Base-by-base conservation (phyloP, 148 eudicot species). In the Bassia scoparia region DNA sequence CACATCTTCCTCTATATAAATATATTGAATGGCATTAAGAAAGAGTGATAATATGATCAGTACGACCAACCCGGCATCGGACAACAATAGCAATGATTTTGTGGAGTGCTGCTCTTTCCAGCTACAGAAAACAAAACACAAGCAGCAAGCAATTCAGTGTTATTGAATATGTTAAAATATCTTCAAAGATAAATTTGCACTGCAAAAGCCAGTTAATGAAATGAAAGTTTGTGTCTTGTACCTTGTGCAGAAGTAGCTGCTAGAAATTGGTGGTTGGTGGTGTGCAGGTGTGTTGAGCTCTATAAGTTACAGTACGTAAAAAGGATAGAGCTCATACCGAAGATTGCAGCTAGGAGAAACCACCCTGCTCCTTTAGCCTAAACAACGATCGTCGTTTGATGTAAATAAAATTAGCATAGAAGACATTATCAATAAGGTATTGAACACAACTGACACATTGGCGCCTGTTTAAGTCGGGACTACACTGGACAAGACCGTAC, bases 401-500 rank as follows among this genome's bases (percentile, higher is more conserved):
- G n/a, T 76, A 26, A 62, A 4, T 50, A 76, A 63, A 69, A 24
- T 2, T 7, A 26, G 44, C n/a, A n/a, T n/a, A n/a, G 23, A 69
- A 61, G 6, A 27, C 21, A 31, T 7, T 26, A 26, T 14, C 26
- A 9, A 9, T n/a, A 70, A 20, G 15, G 30, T 63, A 17, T 5
- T 21, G 30, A n/a, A 69, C 74, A 69, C 79, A n/a, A n/a, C 27
- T 23, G 38, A 34, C 38, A 35, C 86, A 78, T 44, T 35, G 20
- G 77, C 35, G 54, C n/a, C n/a, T n/a, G n/a, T n/a, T n/a, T n/a
- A 78, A 50, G 48, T 78, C 73, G 17, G 69, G 77, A 23, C 77
- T 78, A 31, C 81, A 78, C 74, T 78, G 81, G 34, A 74, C 67
- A 33, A 78, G 72, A 1, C 73, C 60, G 33, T 68, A 81, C n/a